A percentile compares a stretch with the other conserved stretches of the same genome.
Conservation (phyloP, 805 yeast species). For the Phaffomyces antillensis region DNA sequence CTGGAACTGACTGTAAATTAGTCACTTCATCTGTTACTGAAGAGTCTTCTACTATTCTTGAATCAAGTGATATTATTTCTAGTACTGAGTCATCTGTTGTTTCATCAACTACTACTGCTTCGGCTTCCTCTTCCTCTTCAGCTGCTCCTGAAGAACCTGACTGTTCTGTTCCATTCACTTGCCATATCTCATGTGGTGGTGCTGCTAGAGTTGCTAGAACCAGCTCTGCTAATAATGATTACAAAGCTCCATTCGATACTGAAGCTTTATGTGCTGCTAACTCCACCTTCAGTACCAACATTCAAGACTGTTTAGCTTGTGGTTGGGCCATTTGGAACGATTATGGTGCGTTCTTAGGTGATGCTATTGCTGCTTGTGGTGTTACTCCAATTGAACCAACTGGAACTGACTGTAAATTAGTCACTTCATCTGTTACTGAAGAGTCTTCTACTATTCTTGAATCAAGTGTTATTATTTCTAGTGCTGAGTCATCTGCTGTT, state of each 20-base stretch:
- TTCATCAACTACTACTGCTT: neutral
- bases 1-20: neutral
- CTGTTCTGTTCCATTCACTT: too few species aligned
- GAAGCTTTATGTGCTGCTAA: slow-evolving; percentile 16
- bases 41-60: neutral
- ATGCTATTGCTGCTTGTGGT: slow-evolving; percentile 14
- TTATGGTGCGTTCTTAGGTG: slow-evolving; percentile 18
- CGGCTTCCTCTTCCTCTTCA: neutral
- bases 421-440: neutral
- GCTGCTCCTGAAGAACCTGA: too few species aligned
- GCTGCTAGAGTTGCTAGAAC: too few species aligned
- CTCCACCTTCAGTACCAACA: slow-evolving; percentile 8
- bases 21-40: neutral
- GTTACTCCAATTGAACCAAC: slow-evolving; percentile 17
- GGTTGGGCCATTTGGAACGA: slow-evolving; percentile 31
- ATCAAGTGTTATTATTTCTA: too few species aligned
- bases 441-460: neutral
- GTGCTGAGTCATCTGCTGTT: neutral
- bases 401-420: neutral
- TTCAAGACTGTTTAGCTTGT: slow-evolving; percentile 26
- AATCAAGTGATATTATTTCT: neutral
- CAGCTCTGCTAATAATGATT: neutral
- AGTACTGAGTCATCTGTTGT: neutral
- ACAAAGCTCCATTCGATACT: slow-evolving; percentile 3
- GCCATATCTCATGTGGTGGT: too few species aligned